Evolutionary conservation across 352 stramenopile species (phyloP).

Genomic region (Peronospora belbahrii): DNA sequence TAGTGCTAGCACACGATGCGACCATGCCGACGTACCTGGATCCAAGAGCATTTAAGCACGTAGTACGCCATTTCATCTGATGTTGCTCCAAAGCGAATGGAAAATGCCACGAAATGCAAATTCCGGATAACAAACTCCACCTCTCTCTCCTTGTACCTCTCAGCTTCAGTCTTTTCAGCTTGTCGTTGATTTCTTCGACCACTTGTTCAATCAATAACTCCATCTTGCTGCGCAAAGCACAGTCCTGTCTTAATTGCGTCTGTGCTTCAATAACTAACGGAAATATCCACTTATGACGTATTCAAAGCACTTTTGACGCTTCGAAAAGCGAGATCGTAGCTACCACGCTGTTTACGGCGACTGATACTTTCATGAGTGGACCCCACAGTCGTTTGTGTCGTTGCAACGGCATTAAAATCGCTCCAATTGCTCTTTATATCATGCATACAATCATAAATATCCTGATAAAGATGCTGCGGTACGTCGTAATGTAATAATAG

Average conservation of each 20-base stretch:
- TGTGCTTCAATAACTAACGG: constrained; percentile 31
- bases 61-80: constrained; percentile 44
- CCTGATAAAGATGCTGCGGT: constrained; percentile 23
- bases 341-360: constrained; percentile 21
- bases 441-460: constrained; percentile 30
- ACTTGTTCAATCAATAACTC: constrained; percentile 8
- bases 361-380: not conserved
- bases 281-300: constrained; percentile 36
- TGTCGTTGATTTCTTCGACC: not conserved
- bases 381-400: not conserved
- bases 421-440: constrained; percentile 10
- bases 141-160: constrained; percentile 16
- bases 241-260: constrained; percentile 24
- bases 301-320: constrained; percentile 16
- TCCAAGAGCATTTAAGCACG: constrained; percentile 35
- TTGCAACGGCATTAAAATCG: constrained; percentile 19
- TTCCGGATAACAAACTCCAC: constrained; percentile 28
- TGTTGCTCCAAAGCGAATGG: constrained; percentile 35
- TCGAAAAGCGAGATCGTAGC: constrained; percentile 7
- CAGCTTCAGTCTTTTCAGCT: constrained; percentile 8
- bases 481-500: constrained; percentile 38
- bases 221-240: constrained; percentile 21
- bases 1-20: no score
- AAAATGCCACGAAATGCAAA: constrained; percentile 40
- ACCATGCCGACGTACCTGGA: constrained; percentile 17